A percentile compares a stretch with the other conserved stretches of the same genome.
phyloP scores from a whole-genome alignment of 768 basidiomycete genomes.

The Dictyophora rubrovolvata region DNA sequence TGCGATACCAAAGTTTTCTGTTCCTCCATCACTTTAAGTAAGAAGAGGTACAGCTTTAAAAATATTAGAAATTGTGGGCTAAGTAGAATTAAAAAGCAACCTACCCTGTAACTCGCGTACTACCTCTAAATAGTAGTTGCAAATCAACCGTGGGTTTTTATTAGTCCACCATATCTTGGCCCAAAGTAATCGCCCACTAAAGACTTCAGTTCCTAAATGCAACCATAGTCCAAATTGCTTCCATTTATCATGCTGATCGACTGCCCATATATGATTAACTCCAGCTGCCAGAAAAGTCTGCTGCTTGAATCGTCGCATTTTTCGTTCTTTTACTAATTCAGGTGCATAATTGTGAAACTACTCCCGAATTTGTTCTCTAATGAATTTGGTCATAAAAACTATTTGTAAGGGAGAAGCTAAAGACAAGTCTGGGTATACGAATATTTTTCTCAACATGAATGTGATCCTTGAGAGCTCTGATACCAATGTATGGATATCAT shows the following conservation, averaged over 20 bases:
- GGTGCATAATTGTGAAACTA: conserved; percentile 13
- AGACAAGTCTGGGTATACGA: conserved; percentile 17
- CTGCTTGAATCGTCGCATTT: conserved; percentile 18
- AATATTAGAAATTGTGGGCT: conserved; percentile 15
- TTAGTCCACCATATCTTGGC: conserved; percentile 35
- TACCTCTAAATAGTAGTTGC: too few relatives aligned
- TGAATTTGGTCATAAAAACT: conserved; percentile 14
- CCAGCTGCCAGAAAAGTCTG: too few relatives aligned
- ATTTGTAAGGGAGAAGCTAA: not conserved
- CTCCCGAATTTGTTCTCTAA: conserved; percentile 11
- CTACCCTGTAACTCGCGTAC: conserved; percentile 15
- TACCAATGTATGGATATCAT: conserved; percentile 20
- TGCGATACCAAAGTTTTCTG: too few relatives aligned
- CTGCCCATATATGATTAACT: conserved; percentile 26
- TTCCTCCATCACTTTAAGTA: conserved; percentile 34
- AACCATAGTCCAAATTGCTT: conserved; percentile 27
- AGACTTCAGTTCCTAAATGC: conserved; percentile 29
- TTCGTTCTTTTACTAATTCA: conserved; percentile 15
- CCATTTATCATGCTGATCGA: conserved; percentile 43
- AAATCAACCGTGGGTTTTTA: conserved; percentile 18
- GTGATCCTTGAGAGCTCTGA: conserved; percentile 15
- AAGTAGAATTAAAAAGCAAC: not conserved
- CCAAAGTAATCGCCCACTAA: conserved; percentile 24
- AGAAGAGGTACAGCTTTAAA: conserved; percentile 24
- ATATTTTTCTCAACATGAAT: conserved; percentile 20